Evolutionary conservation across 192 early-diverging fungal genomes (phyloP), one percentile per base, ranked within the genome.

Genomic region (Endogone sp.): DNA sequence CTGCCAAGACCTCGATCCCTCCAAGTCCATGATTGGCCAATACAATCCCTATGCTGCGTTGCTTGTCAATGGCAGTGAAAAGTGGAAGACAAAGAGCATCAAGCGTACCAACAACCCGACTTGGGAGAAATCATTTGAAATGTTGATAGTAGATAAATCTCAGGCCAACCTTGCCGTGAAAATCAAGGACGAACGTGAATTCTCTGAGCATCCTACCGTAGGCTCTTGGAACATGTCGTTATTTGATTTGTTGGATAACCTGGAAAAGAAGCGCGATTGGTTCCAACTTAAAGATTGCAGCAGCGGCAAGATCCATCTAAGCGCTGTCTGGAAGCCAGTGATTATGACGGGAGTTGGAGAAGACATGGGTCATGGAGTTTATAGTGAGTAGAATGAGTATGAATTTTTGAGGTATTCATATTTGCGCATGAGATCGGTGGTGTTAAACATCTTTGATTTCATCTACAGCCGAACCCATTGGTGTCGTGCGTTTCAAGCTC

Each of bases 401-500:
- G n/a, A n/a, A n/a, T n/a, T n/a, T n/a, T n/a, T n/a, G n/a, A n/a
- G n/a, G n/a, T n/a, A n/a, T n/a, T n/a, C n/a, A n/a, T n/a, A n/a
- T n/a, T n/a, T n/a, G n/a, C n/a, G n/a, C n/a, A n/a, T n/a, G n/a
- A n/a, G n/a, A 44, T 13, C 37, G 37, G 37, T 13, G 37, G 37
- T n/a, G n/a, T n/a, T n/a, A n/a, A 31, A 24, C 58, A 56, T 64
- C 26, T 57, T 56, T 27, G 31, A 62, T 56, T 4, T 28, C 9
- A n/a, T n/a, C n/a, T 28, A 67, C 78, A 23, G 70, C 71, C 24
- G 79, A 85, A n/a, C 88, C 94, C 3, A 88, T 92, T 58, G 95
- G 93, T 60, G 80, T 95, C 56, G 74, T 94, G 29, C 89, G 94
- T 74, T 67, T 97, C 29, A 88, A 91, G 54, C 80, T 94, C 60